Conservation (phyloP, 208 protist species). For the Acanthamoeba polyphaga region DNA sequence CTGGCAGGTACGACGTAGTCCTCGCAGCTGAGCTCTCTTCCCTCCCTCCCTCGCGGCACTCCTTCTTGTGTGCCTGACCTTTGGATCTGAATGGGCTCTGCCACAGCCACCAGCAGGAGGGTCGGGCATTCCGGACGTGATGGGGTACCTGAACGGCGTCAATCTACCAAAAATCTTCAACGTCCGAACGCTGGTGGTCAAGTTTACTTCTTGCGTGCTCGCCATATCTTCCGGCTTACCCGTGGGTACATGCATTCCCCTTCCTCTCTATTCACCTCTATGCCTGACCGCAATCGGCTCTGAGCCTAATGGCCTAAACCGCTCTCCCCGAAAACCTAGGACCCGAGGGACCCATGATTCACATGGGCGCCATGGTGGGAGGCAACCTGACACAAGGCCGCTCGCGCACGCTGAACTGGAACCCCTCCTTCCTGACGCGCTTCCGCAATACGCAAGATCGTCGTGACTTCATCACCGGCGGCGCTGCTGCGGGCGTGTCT, state of each 20-base stretch:
- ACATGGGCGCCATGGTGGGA: constrained; percentile 95
- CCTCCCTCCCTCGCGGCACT: background rate
- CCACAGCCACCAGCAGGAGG: background rate
- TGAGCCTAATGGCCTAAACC: too few species aligned
- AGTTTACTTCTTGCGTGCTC: constrained; percentile 92
- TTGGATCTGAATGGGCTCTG: background rate
- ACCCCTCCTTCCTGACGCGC: constrained; percentile 48
- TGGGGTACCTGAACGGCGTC: constrained; percentile 95
- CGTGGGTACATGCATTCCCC: constrained; percentile 84
- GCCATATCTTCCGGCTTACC: constrained; percentile 94
- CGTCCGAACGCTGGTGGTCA: constrained; percentile 91
- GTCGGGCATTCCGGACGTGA: constrained; percentile 90
- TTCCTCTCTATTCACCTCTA: too few species aligned
- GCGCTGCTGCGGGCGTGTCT: constrained; percentile 96
- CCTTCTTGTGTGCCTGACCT: background rate
- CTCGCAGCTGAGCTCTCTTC: background rate
- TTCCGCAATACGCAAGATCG: constrained; percentile 76
- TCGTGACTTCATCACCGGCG: constrained; percentile 56
- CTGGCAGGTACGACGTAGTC: constrained; percentile 84
- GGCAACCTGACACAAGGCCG: constrained; percentile 95
- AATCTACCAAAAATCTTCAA: constrained; percentile 93
- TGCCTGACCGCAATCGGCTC: background rate
- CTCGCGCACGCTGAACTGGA: constrained; percentile 91
- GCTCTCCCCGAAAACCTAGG: constrained; percentile 57
- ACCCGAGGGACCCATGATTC: constrained; percentile 96